Evolutionary conservation across 768 basidiomycete species (phyloP).

Genomic region (Leccinum incarnatum): DNA sequence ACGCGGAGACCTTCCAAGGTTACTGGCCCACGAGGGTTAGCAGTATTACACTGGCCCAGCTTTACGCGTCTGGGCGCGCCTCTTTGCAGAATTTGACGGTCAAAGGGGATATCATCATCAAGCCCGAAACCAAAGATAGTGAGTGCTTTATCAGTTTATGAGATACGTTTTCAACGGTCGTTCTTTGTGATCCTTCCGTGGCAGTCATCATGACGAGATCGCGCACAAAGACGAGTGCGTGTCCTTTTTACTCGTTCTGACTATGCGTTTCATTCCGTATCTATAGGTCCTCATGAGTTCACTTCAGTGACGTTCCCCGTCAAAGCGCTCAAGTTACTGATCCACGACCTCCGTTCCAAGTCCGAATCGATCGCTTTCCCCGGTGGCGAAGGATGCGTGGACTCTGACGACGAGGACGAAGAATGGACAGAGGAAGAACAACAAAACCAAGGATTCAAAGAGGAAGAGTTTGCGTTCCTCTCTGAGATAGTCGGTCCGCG

Average conservation of each 20-base stretch:
- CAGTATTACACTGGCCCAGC: constrained; percentile 72
- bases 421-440: constrained; percentile 94
- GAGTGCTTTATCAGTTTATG: constrained; percentile 32
- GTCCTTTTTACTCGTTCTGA: constrained; percentile 6
- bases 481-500: constrained; percentile 80
- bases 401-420: constrained; percentile 84
- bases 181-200: constrained; percentile 24
- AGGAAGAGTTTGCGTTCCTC: constrained; percentile 80
- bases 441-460: constrained; percentile 52
- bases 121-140: constrained; percentile 79
- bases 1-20: constrained; percentile 90
- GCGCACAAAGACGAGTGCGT: constrained; percentile 78
- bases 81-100: constrained; percentile 69
- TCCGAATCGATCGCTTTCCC: constrained; percentile 70
- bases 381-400: constrained; percentile 56
- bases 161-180: constrained; percentile 12
- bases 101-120: constrained; percentile 90
- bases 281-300: constrained; percentile 80
- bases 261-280: constrained; percentile 17
- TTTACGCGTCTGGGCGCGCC: constrained; percentile 66
- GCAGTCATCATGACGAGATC: constrained; percentile 97
- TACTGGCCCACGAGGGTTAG: constrained; percentile 91
- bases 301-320: constrained; percentile 84
- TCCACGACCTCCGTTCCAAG: constrained; percentile 79
- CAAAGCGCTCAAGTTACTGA: constrained; percentile 86